Evolutionary conservation across 306 rosid species (phyloP).

Genomic region (Phaseolus lunatus): DNA sequence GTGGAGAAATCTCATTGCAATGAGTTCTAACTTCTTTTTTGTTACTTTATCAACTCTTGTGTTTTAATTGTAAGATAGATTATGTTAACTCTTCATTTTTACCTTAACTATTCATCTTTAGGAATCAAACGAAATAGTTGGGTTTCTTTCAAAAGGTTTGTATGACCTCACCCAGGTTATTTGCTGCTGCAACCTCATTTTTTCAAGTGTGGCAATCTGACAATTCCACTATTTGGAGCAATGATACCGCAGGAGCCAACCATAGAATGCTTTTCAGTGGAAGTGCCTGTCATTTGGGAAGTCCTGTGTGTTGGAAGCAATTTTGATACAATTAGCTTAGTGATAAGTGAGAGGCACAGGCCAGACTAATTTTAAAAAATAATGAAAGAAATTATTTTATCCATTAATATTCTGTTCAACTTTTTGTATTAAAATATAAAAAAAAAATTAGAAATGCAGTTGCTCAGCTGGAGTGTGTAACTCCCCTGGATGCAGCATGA

Average conservation of each 20-base stretch:
- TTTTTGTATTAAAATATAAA: neutral
- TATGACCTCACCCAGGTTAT: neutral
- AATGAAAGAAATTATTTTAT: neutral
- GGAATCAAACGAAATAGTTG: too few relatives aligned
- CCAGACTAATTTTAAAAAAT: neutral
- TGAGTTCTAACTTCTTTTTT: too few relatives aligned
- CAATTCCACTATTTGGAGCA: neutral
- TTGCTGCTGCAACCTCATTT: neutral
- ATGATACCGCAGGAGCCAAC: neutral
- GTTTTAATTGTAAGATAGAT: too few relatives aligned
- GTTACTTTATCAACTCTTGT: too few relatives aligned
- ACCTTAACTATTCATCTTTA: too few relatives aligned
- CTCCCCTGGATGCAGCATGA: neutral
- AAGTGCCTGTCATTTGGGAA: neutral
- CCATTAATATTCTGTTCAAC: neutral
- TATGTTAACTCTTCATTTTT: too few relatives aligned
- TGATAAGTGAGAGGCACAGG: neutral
- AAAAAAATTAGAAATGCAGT: neutral
- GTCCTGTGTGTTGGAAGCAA: neutral
- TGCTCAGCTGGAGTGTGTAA: neutral
- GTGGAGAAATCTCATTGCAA: too few relatives aligned
- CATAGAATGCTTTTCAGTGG: neutral
- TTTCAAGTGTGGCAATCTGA: neutral
- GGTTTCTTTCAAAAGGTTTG: too few relatives aligned
- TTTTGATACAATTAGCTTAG: neutral